Base-by-base conservation (phyloP, 768 basidiomycete species). In the Suillus sp. region DNA sequence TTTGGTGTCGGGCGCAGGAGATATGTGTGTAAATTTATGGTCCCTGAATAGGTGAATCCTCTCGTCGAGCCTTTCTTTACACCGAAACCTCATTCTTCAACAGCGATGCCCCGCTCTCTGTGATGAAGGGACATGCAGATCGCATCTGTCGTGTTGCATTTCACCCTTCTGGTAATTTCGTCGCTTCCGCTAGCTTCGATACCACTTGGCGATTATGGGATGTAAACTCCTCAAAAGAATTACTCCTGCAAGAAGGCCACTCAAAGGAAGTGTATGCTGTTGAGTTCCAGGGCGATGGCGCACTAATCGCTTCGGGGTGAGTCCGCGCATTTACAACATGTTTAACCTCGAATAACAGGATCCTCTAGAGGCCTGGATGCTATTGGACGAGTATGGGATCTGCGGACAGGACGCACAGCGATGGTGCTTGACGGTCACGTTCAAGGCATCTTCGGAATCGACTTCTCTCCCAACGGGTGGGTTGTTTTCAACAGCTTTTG, bases 201-300 rank as follows among this genome's bases (percentile, higher is more conserved):
- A 96, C 93, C 18, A 93, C 96, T 32, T 99, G 97, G 97, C 81
- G 97, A 50, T 76, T 99, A 59, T 99, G 97, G 97, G 96, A 99
- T 75, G 90, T 95, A 16, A 82, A 83, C 59, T 92, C 88, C 0
- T 79, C 87, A 1, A 88, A 87, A 74, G 94, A 97, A 70, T 74
- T 99, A 13, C 78, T 96, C 34, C 76, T 96, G 13, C 97, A 99
- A 76, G 96, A 99, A 75, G 97, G 97, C 0, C 97, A 99, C 72
- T 95, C 95, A 4, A 96, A 95, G 72, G 96, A 97, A 72, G 96
- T 99, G 0, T 99, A 96, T 72, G 81, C 93, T 2, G 83, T 99
- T n/a, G 93, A 94, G 66, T 99, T 97, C 73, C 97, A 99, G 73
- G 86, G 89, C 68, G 97, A 99, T 74, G 97, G 97, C 3, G 89